A percentile compares a stretch with the other conserved stretches of the same genome.
These are phyloP conservation scores for Solanum etuberosum DNA, from an alignment of 257 asterid species.

Conservation along the genomic window DNA sequence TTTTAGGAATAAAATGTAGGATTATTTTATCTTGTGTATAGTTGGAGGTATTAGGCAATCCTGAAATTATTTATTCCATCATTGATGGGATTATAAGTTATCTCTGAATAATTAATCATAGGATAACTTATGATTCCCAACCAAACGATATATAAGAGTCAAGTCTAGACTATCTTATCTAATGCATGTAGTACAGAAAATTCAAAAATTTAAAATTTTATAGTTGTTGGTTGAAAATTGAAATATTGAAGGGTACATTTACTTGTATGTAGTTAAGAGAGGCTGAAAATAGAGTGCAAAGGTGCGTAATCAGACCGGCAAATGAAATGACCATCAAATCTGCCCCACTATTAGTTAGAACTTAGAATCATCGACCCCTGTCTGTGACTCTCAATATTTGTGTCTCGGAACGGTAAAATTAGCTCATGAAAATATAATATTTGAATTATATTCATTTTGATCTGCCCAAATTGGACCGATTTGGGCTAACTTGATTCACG, in stretches of 20 bases:
- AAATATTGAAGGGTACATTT: background rate
- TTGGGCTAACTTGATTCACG: background rate
- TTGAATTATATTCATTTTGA: background rate
- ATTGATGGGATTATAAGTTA: too few relatives aligned
- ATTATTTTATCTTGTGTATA: too few relatives aligned
- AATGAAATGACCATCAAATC: background rate
- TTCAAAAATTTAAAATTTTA: background rate
- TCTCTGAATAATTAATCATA: background rate
- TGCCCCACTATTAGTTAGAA: background rate
- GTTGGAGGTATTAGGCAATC: background rate
- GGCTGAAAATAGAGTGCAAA: background rate
- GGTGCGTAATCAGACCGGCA: background rate
- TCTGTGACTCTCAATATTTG: background rate
- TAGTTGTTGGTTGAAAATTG: background rate
- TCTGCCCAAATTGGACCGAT: background rate
- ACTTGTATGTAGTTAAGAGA: background rate
- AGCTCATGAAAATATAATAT: background rate
- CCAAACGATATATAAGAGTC: background rate
- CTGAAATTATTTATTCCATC: background rate
- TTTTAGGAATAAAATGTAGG: too few relatives aligned
- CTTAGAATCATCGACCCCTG: background rate
- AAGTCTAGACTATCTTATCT: background rate
- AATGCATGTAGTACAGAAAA: background rate
- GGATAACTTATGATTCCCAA: too few relatives aligned
- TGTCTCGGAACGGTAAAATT: background rate